Base-by-base conservation (phyloP, 371 early-diverging fungal species). In the Mucor racemosus region DNA sequence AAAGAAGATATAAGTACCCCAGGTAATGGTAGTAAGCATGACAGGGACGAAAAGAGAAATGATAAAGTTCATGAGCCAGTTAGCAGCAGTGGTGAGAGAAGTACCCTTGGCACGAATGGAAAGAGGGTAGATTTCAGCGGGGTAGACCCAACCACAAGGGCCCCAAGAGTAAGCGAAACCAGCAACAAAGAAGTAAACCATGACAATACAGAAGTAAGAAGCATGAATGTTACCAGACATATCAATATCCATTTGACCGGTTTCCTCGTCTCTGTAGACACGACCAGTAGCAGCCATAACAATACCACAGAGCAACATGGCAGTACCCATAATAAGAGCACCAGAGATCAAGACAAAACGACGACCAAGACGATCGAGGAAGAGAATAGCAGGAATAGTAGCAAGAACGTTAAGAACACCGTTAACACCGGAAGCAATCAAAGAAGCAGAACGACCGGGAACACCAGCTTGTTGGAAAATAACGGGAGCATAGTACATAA, bases 331-430 rank as follows among this genome's bases (percentile, higher is more conserved):
- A 39, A 77, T 15, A 36, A 73, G 14, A 62, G 84, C 81, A 67
- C 84, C 84, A 19, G 71, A 72, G 31, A 83, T 76, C 65, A 83
- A 60, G 34, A 77, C 79, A 60, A 69, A 41, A 67, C 80, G 77
- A 69, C 84, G 81, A 68, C 84, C 84, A 21, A 80, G 71, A 34
- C 73, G 71, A 69, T 83, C 84, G 35, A 83, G 65, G 68, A 64
- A 92, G 15, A 92, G 68, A 54, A 93, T 90, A 50, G 93, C 90
- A 33, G 92, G 90, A 57, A 92, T 83, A 26, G 93, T 92, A 53
- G 86, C 78, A 57, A 89, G 60, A 64, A 91, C 80, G 69, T 92
- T 92, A 55, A 92, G 76, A 60, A 89, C 82, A 70, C 92, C 92
- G 48, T 91, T 88, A 70, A 92, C 86, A 50, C 89, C 91, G 15